Evolutionary conservation across 345 rosid genomes (phyloP), one percentile per base, ranked within the genome.

Genomic region (Sapria himalayana): DNA sequence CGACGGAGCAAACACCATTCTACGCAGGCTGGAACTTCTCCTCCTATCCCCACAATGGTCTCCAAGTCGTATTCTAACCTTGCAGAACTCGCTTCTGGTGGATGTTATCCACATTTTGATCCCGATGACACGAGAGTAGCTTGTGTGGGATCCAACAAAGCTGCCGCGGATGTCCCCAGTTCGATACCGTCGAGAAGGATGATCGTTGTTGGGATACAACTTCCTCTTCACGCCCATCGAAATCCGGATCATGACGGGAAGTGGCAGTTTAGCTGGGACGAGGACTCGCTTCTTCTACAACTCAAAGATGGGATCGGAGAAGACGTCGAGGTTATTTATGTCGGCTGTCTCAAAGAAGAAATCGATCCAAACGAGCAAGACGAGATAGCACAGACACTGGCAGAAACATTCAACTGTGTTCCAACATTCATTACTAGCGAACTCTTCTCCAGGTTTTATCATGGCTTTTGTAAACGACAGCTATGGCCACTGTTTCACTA

Each of bases 401-500:
- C 81, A 2, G 94, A 86, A 50, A 73, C 66, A 27, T 86, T 81
- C 64, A 86, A 78, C 66, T 86, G 97, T 42, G 92, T 86, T 41
- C 97, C 97, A 1, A 81, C 97, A 29, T 86, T 78, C 33, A 64
- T 86, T 48, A 74, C 85, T 35, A 66, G 78, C 4, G 85, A 73
- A 22, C 63, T 81, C 5, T 81, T 81, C 37, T 66, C 69, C 15
- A 86, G 73, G 42, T 86, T 59, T 64, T 86, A 86, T 45, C 97
- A 75, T 42, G 97, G 97, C 9, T 86, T 86, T 65, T 86, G 97
- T 48, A 86, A 86, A 32, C 97, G 78, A 41, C 77, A 81, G 39
- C 57, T 86, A 3, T 86, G 97, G 96, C 96, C 96, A 15, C 61
- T 85, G 34, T 85, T 85, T 59, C 96, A 85, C 47, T 85, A 85